Evolutionary conservation across 805 yeast species (phyloP), one percentile per base, ranked within the genome.

Genomic region (Yarrowia sp.): DNA sequence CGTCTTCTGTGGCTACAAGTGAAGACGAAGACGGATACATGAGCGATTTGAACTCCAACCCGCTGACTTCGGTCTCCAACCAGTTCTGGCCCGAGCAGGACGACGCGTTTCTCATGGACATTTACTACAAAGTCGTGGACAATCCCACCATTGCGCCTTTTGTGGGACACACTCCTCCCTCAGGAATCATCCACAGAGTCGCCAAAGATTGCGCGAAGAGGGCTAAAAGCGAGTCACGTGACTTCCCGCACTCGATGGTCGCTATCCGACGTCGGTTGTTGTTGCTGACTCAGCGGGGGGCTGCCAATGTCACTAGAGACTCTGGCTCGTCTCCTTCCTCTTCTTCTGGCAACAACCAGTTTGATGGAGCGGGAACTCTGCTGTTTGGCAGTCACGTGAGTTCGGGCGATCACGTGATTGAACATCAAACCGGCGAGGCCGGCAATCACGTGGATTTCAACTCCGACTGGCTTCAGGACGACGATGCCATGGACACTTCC

Each of bases 71-170:
- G 1, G 49, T 40, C 14, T 43, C 49, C 42, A 42, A 65, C 64
- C 64, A 65, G 30, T 72, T 69, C 15, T 77, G 79, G 80, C 71
- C 72, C 30, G 68, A 67, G 10, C 70, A 67, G 38, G 78, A 77
- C 70, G 85, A 86, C 71, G 78, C 76, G 24, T 72, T 83, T 14
- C 75, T 87, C 30, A 72, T 81, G 71, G 80, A 79, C 46, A 78
- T 81, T 5, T 87, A 86, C 72, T 84, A 83, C 64, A 72, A 77
- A 9, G 79, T 84, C 68, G 81, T 84, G 15, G 80, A 80, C 58
- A 85, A 83, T 72, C 92, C 92, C 8, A 84, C 85, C 40, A 79
- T 82, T 9, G 88, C 93, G 0, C 93, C 93, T 0, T 88, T 88
- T 73, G 87, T 87, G 70, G 83, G 85, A 17, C 74, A 80, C 49